These are phyloP conservation scores for Eimeria acervulina DNA, from an alignment of 169 alveolate species.

Conservation along the genomic window DNA sequence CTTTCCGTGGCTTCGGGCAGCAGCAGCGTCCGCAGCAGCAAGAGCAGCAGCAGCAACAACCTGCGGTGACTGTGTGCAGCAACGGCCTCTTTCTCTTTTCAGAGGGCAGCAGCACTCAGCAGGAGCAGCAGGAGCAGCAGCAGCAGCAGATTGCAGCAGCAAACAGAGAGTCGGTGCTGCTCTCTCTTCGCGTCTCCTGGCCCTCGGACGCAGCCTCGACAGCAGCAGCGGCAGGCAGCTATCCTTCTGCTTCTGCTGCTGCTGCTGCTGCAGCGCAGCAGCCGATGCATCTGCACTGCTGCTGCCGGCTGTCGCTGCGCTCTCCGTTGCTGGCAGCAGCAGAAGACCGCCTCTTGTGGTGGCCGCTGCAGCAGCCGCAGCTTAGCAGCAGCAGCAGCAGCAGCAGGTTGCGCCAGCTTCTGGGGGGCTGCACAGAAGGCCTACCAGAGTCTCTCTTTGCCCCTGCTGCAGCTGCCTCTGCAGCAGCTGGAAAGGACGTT, in stretches of 20 bases:
- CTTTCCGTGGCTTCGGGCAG: no score
- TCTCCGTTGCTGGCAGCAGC: conserved; percentile 67
- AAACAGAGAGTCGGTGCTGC: conserved; percentile 49
- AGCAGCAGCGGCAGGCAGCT: conserved; percentile 46
- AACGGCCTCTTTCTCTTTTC: conserved; percentile 45
- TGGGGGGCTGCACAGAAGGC: conserved; percentile 53
- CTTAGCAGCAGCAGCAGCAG: conserved; percentile 37
- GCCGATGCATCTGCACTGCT: conserved; percentile 66
- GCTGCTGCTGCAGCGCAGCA: conserved; percentile 44
- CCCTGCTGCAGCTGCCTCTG: conserved; percentile 39
- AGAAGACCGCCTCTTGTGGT: conserved; percentile 42
- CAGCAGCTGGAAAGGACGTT: conserved; percentile 16
- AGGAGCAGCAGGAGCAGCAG: conserved; percentile 57
- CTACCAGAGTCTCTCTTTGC: background rate
- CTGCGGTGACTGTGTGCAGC: conserved; percentile 36
- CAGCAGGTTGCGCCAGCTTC: conserved; percentile 48
- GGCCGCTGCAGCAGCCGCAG: conserved; percentile 67
- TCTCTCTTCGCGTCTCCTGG: conserved; percentile 46
- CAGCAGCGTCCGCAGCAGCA: background rate
- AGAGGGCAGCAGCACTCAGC: conserved; percentile 50
- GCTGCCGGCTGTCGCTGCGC: conserved; percentile 60
- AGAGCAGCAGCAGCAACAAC: conserved; percentile 32
- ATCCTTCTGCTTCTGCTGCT: conserved; percentile 30
- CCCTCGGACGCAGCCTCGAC: background rate
- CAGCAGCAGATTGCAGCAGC: conserved; percentile 35